Base-by-base conservation (phyloP, 2,329 filamentous ascomycete species). In the Chaetothyriales sp. region DNA sequence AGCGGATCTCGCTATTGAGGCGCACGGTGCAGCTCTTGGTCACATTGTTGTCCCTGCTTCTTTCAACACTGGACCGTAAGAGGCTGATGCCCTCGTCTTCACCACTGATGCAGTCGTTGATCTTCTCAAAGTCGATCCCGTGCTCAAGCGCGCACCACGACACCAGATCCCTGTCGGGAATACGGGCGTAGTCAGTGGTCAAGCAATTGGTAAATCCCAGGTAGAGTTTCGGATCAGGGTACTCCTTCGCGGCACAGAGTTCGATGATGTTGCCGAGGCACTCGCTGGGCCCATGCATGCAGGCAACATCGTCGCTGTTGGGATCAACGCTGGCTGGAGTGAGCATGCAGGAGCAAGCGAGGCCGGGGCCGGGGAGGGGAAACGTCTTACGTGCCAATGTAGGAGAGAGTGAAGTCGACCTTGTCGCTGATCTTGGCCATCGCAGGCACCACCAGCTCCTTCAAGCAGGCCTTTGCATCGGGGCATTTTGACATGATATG, bases 401-500 rank as follows among this genome's bases (percentile, higher is more conserved):
- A 96, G 7, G 86, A 92, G 53, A 96, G 74, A 26, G 77, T 83
- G 66, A 98, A 96, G 72, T 95, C 82, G 55, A 96, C 87, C 66
- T 93, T 92, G 56, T 86, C 78, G 54, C 79, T 75, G 39, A 89
- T 77, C 52, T 79, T 77, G 66, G 87, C 80, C 89, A 98, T 95
- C 19, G 82, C 77, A 0, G 92, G 92, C 15, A 96, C 70, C 20
- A 98, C 75, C 59, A 98, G 70, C 53, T 88, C 73, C 55, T 80
- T 78, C 18, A 98, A 73, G 62, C 90, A 95, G 63, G 86, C 83
- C 65, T 75, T 77, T 1, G 92, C 88, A 67, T 98, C 92, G 0
- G 90, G 89, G 62, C 92, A 98, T 74, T 96, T 95, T 70, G 81
- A 86, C 83, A 96, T 98, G 60, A 96, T 92, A 66, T 96, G 90